Evolutionary conservation across 78 protist species (phyloP), one percentile per base, ranked within the genome.

Genomic region (Trichosphaerium sp.): DNA sequence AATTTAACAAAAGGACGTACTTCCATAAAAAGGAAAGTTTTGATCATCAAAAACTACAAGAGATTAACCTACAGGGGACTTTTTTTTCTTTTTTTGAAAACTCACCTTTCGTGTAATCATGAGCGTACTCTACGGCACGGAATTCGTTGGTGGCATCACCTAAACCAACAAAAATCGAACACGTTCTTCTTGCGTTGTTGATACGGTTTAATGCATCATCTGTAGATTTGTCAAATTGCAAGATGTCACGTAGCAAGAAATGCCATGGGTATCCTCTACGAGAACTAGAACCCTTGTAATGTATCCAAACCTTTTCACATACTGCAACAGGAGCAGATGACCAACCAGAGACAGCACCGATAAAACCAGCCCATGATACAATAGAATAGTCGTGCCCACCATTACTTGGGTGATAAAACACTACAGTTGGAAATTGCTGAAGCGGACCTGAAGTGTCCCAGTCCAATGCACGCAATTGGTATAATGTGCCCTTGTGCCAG

Each of bases 391-490:
- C 56, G 47, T 77, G 65, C 23, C 69, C 84, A 52, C 87, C 77
- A 6, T 75, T 82, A 26, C 52, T 48, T 62, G 87, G 87, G 57
- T 76, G 83, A 40, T 67, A 82, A 28, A 82, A 75, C 39, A 34
- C 31, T 12, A 82, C 80, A 1, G 44, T 31, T 37, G 83, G 79
- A 62, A 66, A 80, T 11, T 71, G 37, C 43, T 64, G 49, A 37
- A 82, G 32, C 43, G 83, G 83, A 49, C 68, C 49, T 28, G 73
- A 70, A 6, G 58, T 47, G 4, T 57, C 78, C 65, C 77, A 82
- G 68, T 82, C 87, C 38, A 82, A 65, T 4, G 87, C 87, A 21
- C 87, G 68, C 25, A 82, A 42, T 48, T 82, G 87, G 23, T 57
- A 31, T 18, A 82, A 49, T 11, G 61, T 65, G 59, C 80, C 59